Conservation (phyloP, 139 green algal genomes). For the Volvox africanus region DNA sequence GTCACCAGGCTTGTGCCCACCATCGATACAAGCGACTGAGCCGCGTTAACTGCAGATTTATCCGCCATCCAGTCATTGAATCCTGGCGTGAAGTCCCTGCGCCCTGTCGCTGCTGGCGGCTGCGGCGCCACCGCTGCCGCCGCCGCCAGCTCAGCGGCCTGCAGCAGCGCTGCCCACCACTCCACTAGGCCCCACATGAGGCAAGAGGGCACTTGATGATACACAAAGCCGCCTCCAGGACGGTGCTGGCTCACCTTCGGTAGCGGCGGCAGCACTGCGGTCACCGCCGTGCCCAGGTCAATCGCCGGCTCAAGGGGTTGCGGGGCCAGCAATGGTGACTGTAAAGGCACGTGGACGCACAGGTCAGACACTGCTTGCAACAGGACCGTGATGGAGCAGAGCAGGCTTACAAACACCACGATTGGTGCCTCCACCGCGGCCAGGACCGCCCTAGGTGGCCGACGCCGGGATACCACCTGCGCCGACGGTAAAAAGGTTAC, state of each 20-base stretch:
- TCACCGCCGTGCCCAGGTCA: no score
- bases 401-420: background rate
- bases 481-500: no score
- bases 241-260: no score
- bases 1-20: no score
- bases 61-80: no score
- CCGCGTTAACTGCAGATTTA: background rate
- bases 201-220: no score
- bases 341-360: background rate
- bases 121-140: background rate
- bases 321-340: background rate
- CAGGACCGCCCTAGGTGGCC: background rate
- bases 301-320: no score
- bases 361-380: background rate
- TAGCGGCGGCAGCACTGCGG: no score
- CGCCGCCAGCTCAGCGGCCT: background rate
- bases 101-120: no score
- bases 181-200: background rate
- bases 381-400: background rate
- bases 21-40: no score
- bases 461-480: background rate
- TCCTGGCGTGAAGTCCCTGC: no score
- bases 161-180: background rate
- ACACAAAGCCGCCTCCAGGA: no score
- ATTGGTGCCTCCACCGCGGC: background rate